Base-by-base conservation (phyloP, 2,329 filamentous ascomycete genomes). In the Tolypocladium album region DNA sequence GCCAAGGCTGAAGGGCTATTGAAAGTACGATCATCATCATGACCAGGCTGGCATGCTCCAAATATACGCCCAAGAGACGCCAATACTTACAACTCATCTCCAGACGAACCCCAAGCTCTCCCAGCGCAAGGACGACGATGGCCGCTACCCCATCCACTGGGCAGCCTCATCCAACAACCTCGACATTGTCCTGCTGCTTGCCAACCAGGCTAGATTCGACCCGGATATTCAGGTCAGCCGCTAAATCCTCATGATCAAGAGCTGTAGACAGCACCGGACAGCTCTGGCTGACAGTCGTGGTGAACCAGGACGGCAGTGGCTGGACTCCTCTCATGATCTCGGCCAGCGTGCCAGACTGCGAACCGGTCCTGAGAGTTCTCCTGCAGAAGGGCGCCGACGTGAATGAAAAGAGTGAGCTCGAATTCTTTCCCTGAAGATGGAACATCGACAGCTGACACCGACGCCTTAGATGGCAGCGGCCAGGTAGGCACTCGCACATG, bases 131-230 rank as follows among this genome's bases (percentile, higher is more conserved):
- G 94, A 99, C 69, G 88, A 90, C 56, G 94, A 99, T 72, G 90
- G 91, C 20, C 89, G 94, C 53, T 83, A 96, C 43, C 88, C 94
- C 2, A 86, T 97, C 60, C 94, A 99, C 79, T 99, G 94, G 94
- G 93, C 94, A 0, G 85, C 86, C 2, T 94, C 92, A 27, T 88
- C 89, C 73, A 95, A 94, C 71, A 87, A 86, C 65, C 75, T 88
- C 8, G 82, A 87, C 31, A 91, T 97, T 61, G 86, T 90, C 22
- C 79, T 88, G 57, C 71, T 93, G 24, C 79, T 97, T 4, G 81
- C 88, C 2, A 81, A 89, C 60, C 79, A 80, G 62, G 87, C 87
- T 67, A 80, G 80, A 61, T 96, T 97, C 69, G 91, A 97, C 70
- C 83, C 90, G 0, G 92, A 97, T 73, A 87, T 87, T 22, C 84